Base-by-base conservation (phyloP, 139 green algal genomes). In the Tetradesmus lagerheimii region DNA sequence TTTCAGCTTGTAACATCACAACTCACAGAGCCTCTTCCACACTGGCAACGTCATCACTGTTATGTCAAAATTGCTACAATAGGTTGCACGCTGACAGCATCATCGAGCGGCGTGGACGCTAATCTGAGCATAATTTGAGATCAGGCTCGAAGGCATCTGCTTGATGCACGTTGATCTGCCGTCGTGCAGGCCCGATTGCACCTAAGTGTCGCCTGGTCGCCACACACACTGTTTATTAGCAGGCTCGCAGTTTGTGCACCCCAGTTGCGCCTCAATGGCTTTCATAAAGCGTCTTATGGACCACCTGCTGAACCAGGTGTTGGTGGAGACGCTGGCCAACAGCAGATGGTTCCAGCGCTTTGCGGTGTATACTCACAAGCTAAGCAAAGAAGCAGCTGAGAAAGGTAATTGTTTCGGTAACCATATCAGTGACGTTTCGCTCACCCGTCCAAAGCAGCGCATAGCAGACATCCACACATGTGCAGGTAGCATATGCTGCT, bases 311-410 rank as follows among this genome's bases (percentile, higher is more conserved):
- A 95, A 97, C 85, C 92, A 97, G 90, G 93, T 97, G 27, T 80
- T 97, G 38, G 94, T 97, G 14, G 93, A 97, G 66, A 91, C 91
- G 0, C 88, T 97, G 41, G 93, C 95, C 0, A 96, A 97, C 92
- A 96, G 94, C 86, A 91, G 87, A 31, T 90, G 87, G 29, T 97
- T 97, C 89, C 95, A 97, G 93, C 75, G 81, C n/a, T 97, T 97
- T 93, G 95, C 94, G 20, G 91, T 97, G 18, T 89, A 92, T 20
- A 95, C 92, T 27, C 94, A 93, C 82, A 85, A 90, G 11, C 50
- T 91, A 45, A 85, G 94, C 29, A 75, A 91, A 53, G 94, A 97
- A 67, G 45, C 91, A 34, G 80, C 87, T 25, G 93, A 95, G 71
- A 97, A 96, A 80, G 67, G 92, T 93, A 45, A 88, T 57, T 25